Evolutionary conservation across 495 filamentous ascomycete genomes (phyloP).

Genomic region (Elasticomyces elasticus): DNA sequence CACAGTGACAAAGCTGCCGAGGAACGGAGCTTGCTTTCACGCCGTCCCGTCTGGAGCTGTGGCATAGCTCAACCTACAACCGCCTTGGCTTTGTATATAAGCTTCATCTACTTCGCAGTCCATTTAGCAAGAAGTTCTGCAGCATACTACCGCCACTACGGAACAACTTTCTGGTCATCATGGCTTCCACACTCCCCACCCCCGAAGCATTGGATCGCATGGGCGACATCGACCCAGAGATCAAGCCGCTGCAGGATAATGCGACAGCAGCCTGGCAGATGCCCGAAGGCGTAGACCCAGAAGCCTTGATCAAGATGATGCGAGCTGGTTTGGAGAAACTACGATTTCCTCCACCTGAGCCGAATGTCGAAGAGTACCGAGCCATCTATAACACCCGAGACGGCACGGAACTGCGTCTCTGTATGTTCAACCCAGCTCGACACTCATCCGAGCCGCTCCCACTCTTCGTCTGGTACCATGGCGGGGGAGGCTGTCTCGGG

Average conservation of each 20-base stretch:
- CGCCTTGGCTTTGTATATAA: no score
- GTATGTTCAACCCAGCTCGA: neutral
- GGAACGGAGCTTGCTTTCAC: no score
- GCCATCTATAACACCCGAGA: neutral
- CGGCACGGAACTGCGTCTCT: neutral
- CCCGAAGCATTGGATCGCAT: neutral
- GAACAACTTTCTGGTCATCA: no score
- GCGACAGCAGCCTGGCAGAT: neutral
- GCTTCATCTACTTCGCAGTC: no score
- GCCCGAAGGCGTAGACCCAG: neutral
- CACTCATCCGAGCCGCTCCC: neutral
- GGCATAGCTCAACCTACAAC: no score
- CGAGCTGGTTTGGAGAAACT: neutral
- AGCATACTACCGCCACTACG: no score
- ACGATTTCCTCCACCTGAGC: neutral
- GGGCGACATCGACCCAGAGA: neutral
- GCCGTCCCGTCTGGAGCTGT: no score
- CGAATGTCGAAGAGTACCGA: neutral
- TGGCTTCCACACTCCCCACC: neutral
- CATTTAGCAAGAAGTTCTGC: no score
- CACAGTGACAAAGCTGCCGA: no score
- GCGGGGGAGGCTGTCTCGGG: conserved; percentile 2
- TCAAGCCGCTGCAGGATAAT: neutral
- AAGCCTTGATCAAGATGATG: neutral
- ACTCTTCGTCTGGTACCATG: conserved; percentile 4